Evolutionary conservation across 176 grass and related monocot species (phyloP).

Genomic region (Phyllostachys edulis): DNA sequence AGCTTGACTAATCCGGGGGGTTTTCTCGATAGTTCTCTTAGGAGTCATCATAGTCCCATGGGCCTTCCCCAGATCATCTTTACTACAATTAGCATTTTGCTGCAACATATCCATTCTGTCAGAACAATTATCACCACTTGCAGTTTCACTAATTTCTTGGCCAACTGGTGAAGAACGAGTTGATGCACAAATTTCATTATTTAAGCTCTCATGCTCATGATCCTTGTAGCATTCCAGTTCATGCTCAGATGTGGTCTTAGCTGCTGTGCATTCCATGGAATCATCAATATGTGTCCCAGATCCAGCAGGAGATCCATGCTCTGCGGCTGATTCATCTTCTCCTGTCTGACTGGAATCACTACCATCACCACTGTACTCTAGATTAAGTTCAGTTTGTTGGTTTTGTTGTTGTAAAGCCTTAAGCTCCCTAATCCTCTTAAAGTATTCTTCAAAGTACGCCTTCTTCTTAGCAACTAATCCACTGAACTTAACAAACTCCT

Average conservation of each 20-base stretch:
- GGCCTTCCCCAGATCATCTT: slow-evolving; percentile 12
- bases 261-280: slow-evolving; percentile 24
- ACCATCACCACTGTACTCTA: slow-evolving; percentile 88
- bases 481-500: slow-evolving; percentile 93
- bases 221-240: slow-evolving; percentile 17
- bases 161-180: slow-evolving; percentile 21
- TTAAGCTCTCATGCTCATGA: slow-evolving; percentile 22
- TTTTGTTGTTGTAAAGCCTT: slow-evolving; percentile 85
- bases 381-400: slow-evolving; percentile 79
- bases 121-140: slow-evolving; percentile 5
- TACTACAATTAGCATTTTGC: slow-evolving; percentile 24
- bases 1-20: slow-evolving; percentile 24
- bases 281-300: slow-evolving; percentile 36
- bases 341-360: slow-evolving; percentile 89
- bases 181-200: slow-evolving; percentile 29
- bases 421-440: slow-evolving; percentile 80
- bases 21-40: slow-evolving; percentile 25
- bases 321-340: slow-evolving; percentile 51
- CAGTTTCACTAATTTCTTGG: slow-evolving; percentile 38
- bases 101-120: slow-evolving; percentile 25
- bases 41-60: slow-evolving; percentile 21
- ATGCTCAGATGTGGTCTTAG: slow-evolving; percentile 31
- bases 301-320: slow-evolving; percentile 41
- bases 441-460: slow-evolving; percentile 97
- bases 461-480: slow-evolving; percentile 95